Evolutionary conservation across 257 asterid genomes (phyloP).

Genomic region (Henckelia pumila): DNA sequence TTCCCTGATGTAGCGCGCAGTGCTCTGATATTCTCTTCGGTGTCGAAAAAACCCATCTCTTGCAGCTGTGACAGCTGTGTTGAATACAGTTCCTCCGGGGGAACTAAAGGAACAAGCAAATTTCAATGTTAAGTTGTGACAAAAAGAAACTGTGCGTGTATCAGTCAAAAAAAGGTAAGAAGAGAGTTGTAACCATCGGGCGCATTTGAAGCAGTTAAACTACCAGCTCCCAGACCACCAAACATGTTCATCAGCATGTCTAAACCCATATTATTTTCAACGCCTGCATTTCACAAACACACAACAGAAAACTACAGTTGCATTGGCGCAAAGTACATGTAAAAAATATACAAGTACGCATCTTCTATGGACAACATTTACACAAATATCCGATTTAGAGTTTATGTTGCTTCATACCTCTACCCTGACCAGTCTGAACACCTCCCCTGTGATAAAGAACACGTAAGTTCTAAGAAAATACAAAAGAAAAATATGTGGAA

Average conservation of each 20-base stretch:
- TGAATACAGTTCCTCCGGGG: constrained; percentile 64
- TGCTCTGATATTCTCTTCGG: constrained; percentile 54
- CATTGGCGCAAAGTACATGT: constrained; percentile 4
- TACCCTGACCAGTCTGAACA: constrained; percentile 37
- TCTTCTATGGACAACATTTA: background rate
- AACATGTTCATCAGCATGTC: constrained; percentile 51
- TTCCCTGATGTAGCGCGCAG: constrained; percentile 54
- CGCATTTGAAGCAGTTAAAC: constrained; percentile 33
- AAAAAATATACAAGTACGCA: background rate
- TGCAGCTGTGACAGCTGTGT: constrained; percentile 55
- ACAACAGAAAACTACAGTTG: background rate
- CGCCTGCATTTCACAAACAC: constrained; percentile 31
- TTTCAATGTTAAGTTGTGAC: background rate
- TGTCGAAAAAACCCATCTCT: constrained; percentile 62
- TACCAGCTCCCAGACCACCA: constrained; percentile 57
- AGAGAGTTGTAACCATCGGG: constrained; percentile 33
- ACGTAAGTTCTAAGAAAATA: constrained; percentile 4
- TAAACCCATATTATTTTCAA: constrained; percentile 31
- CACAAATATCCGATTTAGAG: background rate
- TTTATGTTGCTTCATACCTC: constrained; percentile 32
- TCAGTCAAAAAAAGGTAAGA: background rate
- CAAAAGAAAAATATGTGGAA: background rate
- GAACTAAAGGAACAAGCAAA: constrained; percentile 33
- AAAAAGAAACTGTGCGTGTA: background rate
- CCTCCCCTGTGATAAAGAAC: constrained; percentile 36